Conservation (phyloP, 176 grass and related monocot genomes). For the Chrysopogon serrulatus region DNA sequence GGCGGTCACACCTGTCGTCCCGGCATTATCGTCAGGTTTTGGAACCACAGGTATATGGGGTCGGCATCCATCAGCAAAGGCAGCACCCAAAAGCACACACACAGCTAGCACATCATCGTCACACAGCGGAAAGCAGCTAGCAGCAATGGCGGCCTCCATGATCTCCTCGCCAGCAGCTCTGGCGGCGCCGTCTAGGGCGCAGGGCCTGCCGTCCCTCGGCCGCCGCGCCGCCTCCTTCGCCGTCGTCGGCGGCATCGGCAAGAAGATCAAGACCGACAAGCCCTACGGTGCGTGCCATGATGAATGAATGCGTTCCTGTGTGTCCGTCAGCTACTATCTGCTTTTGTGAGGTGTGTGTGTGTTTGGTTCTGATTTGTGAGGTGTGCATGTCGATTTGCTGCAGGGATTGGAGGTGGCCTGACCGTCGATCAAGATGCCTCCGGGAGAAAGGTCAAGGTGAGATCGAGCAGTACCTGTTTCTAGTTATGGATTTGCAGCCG, state of each 20-base stretch:
- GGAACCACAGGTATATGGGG: slow-evolving; percentile 26
- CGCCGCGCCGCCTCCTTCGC: slow-evolving; percentile 41
- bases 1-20: slow-evolving; percentile 18
- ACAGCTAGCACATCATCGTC: too few species aligned
- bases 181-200: slow-evolving; percentile 41
- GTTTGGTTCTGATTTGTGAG: background rate
- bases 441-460: slow-evolving; percentile 61
- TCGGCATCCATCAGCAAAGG: background rate
- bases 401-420: slow-evolving; percentile 34
- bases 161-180: slow-evolving; percentile 37
- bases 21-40: slow-evolving; percentile 33
- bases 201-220: slow-evolving; percentile 45
- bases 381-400: background rate
- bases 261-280: slow-evolving; percentile 83
- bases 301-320: too few species aligned
- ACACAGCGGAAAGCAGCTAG: background rate
- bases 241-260: slow-evolving; percentile 41
- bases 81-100: background rate
- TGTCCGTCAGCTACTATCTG: too few species aligned
- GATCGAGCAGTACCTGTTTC: too few species aligned
- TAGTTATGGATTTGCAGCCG: background rate
- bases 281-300: slow-evolving; percentile 31
- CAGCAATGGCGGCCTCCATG: slow-evolving; percentile 58
- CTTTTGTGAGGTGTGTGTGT: background rate
- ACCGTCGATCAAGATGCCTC: slow-evolving; percentile 40